These are phyloP conservation scores for Pestalotiopsis sp. DNA, from an alignment of 2,329 filamentous ascomycete genomes.

Conservation along the genomic window DNA sequence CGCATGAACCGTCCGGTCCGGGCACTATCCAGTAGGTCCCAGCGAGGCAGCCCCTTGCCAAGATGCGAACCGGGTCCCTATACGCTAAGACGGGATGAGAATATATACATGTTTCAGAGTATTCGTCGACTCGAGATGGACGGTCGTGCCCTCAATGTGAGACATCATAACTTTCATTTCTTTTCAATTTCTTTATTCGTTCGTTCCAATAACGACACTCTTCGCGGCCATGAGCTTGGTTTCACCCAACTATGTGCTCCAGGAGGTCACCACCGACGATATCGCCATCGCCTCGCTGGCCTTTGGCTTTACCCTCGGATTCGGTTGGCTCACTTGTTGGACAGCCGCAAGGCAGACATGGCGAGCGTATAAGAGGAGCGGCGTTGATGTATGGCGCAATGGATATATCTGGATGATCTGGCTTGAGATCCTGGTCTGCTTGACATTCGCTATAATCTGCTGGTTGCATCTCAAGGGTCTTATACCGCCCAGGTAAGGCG, in stretches of 20 bases:
- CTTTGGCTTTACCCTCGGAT: background rate
- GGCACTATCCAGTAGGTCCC: background rate
- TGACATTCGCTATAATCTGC: background rate
- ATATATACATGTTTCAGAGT: background rate
- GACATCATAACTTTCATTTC: background rate
- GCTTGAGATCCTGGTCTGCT: background rate
- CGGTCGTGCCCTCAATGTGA: background rate
- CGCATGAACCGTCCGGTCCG: background rate
- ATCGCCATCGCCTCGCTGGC: slow-evolving; percentile 1
- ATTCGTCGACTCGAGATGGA: background rate
- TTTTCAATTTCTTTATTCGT: background rate
- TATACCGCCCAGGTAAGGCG: background rate
- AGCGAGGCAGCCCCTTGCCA: background rate
- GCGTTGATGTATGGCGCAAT: background rate
- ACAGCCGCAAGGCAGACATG: background rate
- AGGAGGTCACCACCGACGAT: background rate
- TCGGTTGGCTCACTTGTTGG: background rate
- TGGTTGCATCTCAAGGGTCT: slow-evolving; percentile 6
- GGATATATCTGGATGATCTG: slow-evolving; percentile 7
- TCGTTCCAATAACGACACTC: background rate
- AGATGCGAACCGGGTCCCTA: background rate
- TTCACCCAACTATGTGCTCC: background rate
- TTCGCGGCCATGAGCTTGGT: background rate
- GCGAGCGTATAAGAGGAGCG: background rate
- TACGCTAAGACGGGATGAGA: background rate